These are phyloP conservation scores for Triangularia verruculosa DNA, from an alignment of 2,329 filamentous ascomycete species.

Conservation along the genomic window DNA sequence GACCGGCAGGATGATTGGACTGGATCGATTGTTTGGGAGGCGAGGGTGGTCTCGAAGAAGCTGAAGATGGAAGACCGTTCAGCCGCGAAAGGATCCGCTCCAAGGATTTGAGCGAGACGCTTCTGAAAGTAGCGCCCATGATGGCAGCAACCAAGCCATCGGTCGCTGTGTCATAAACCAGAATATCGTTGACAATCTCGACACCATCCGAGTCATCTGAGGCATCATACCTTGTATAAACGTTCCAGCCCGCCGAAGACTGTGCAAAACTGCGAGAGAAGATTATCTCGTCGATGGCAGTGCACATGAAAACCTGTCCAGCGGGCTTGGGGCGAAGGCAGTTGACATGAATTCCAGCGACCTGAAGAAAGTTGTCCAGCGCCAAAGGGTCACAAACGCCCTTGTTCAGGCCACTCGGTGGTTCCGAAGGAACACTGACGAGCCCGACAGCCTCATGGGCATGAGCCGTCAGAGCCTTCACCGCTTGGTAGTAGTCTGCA, in stretches of 20 bases:
- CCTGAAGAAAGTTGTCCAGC: constrained; percentile 35
- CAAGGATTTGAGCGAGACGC: constrained; percentile 23
- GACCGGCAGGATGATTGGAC: too few species aligned
- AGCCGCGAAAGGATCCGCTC: constrained; percentile 12
- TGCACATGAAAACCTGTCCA: constrained; percentile 29
- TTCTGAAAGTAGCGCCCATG: constrained; percentile 24
- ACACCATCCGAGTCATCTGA: not conserved
- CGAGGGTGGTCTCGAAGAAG: not conserved
- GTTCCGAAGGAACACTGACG: not conserved
- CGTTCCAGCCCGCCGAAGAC: not conserved
- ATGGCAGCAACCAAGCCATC: constrained; percentile 18
- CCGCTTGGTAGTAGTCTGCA: constrained; percentile 16
- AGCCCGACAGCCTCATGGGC: constrained; percentile 16
- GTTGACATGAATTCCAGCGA: constrained; percentile 39
- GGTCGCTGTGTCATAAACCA: constrained; percentile 21
- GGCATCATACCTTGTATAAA: constrained; percentile 18
- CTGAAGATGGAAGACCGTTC: not conserved
- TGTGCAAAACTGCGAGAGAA: not conserved
- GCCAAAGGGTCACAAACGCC: constrained; percentile 18
- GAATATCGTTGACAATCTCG: constrained; percentile 24
- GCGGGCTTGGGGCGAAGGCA: constrained; percentile 26
- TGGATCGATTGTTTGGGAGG: not conserved
- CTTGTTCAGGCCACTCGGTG: not conserved
- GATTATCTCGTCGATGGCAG: not conserved
- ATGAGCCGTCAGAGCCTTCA: constrained; percentile 14